Evolutionary conservation across 768 basidiomycete genomes (phyloP).

Genomic region (Chiua virens): DNA sequence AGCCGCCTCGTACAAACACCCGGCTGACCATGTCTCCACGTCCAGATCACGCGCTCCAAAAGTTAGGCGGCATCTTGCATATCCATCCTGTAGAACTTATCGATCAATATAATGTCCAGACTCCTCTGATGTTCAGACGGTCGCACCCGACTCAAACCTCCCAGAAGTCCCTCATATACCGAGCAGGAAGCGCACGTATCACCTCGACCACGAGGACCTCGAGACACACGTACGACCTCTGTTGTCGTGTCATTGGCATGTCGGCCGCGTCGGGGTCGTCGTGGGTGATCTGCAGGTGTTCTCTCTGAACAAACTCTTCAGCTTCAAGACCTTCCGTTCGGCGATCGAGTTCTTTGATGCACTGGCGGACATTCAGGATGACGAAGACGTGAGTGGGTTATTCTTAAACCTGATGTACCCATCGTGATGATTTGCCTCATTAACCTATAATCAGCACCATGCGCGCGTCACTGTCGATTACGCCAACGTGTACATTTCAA

Average conservation of each 20-base stretch:
- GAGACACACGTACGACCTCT: slow-evolving; percentile 38
- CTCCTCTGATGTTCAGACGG: slow-evolving; percentile 16
- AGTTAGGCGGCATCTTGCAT: slow-evolving; percentile 7
- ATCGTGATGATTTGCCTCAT: not conserved
- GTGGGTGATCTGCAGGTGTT: slow-evolving; percentile 15
- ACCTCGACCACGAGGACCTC: slow-evolving; percentile 34
- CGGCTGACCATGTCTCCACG: not conserved
- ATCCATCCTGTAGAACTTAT: not conserved
- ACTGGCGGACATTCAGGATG: slow-evolving; percentile 25
- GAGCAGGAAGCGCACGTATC: slow-evolving; percentile 33
- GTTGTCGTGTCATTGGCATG: slow-evolving; percentile 30
- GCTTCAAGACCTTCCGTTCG: slow-evolving; percentile 23
- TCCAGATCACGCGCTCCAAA: slow-evolving; percentile 22
- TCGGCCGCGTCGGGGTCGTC: slow-evolving; percentile 12
- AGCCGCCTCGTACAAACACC: not conserved
- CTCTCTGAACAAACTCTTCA: slow-evolving; percentile 29
- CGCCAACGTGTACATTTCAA: slow-evolving; percentile 18
- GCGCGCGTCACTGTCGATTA: slow-evolving; percentile 31
- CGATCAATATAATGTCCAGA: slow-evolving; percentile 6
- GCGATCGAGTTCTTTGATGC: slow-evolving; percentile 30
- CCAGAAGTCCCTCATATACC: slow-evolving; percentile 31
- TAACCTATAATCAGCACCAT: slow-evolving; percentile 25
- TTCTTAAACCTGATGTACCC: not conserved
- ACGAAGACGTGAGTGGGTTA: slow-evolving; percentile 32
- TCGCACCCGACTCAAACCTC: slow-evolving; percentile 1